Percentiles rank a stretch among this genome's conserved stretches.
Conservation (phyloP, 345 rosid species). For the Salix caprea region DNA sequence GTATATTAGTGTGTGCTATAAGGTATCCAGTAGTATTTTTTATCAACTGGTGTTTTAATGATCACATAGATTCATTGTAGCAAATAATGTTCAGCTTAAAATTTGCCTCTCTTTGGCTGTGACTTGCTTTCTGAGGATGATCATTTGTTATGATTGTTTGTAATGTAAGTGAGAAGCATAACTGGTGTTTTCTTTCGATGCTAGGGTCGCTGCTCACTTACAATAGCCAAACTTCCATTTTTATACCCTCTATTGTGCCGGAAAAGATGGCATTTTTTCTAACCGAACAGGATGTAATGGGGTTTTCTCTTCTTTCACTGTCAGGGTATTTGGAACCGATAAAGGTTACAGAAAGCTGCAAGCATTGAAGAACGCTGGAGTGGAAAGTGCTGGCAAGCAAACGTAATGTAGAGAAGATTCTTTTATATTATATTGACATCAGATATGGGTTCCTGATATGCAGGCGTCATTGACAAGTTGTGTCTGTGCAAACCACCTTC, state of each 20-base stretch:
- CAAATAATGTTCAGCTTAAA: background rate
- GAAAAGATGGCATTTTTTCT: background rate
- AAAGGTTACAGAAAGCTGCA: conserved; percentile 86
- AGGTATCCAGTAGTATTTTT: background rate
- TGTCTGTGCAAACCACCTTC: conserved; percentile 23
- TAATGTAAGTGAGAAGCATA: background rate
- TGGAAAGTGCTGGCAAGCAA: conserved; percentile 27
- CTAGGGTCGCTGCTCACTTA: background rate
- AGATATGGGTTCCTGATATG: conserved; percentile 19
- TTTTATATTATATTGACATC: conserved; percentile 21
- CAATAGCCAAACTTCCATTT: background rate
- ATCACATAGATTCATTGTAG: background rate
- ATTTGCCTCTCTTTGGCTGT: background rate
- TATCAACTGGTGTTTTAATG: background rate
- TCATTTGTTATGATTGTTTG: background rate
- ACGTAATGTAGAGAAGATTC: conserved; percentile 20
- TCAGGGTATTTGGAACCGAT: conserved; percentile 94
- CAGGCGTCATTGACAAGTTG: conserved; percentile 18
- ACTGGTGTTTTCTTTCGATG: background rate
- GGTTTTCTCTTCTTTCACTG: background rate
- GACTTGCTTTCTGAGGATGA: background rate
- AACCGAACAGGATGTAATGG: background rate
- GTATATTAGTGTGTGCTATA: background rate
- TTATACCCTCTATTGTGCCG: background rate
- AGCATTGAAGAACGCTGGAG: conserved; percentile 48